A percentile compares a stretch with the other conserved stretches of the same genome.
phyloP scores from a whole-genome alignment of 345 rosid species.

The Capsella bursapastoris region DNA sequence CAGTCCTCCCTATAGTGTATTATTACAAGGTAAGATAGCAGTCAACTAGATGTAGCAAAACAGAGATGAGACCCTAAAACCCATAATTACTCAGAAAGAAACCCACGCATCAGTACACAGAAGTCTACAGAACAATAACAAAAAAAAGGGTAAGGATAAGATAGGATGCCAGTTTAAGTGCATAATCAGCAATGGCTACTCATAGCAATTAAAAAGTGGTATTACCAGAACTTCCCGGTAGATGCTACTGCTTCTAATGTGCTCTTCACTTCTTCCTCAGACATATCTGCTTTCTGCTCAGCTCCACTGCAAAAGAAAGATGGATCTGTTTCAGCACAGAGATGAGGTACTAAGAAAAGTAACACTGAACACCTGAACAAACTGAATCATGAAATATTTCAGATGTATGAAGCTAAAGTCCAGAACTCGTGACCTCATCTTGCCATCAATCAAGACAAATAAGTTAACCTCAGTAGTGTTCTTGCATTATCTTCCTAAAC shows the following conservation, averaged over 20 bases:
- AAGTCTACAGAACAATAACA: slow-evolving; percentile 7
- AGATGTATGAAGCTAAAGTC: neutral
- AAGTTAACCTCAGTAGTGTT: neutral
- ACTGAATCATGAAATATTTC: neutral
- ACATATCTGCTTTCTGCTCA: slow-evolving; percentile 44
- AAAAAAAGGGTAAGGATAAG: neutral
- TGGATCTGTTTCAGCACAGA: slow-evolving; percentile 3
- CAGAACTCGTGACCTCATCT: slow-evolving; percentile 12
- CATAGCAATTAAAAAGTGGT: slow-evolving; percentile 3
- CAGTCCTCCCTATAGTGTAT: slow-evolving; percentile 71
- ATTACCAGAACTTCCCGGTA: slow-evolving; percentile 77
- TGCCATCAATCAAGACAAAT: slow-evolving; percentile 4
- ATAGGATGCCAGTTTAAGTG: neutral
- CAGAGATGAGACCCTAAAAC: slow-evolving; percentile 8
- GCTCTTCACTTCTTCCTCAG: slow-evolving; percentile 54
- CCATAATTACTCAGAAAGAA: slow-evolving; percentile 2
- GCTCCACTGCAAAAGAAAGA: slow-evolving; percentile 43
- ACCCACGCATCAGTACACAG: slow-evolving; percentile 4
- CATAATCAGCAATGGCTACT: slow-evolving; percentile 1
- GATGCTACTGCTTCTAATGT: slow-evolving; percentile 71
- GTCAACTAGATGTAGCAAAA: neutral
- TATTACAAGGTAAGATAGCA: slow-evolving; percentile 14
- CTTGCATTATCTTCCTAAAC: slow-evolving; percentile 27
- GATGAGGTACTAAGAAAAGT: neutral
- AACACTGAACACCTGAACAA: neutral